These are phyloP conservation scores for Coemansia sp. DNA, from an alignment of 192 early-diverging fungal genomes.

Conservation along the genomic window DNA sequence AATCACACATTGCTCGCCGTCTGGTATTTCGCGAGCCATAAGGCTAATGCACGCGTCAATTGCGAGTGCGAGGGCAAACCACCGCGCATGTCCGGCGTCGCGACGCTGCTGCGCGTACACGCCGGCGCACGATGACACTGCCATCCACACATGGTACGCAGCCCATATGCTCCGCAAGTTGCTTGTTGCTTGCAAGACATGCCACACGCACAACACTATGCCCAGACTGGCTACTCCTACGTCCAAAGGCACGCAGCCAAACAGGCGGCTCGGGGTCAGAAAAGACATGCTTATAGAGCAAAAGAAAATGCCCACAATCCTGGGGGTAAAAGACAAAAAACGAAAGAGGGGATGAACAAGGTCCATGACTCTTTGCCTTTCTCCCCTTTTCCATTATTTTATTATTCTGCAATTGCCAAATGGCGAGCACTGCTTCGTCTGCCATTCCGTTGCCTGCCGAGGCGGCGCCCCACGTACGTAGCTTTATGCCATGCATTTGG, in stretches of 20 bases:
- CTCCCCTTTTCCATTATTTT: slow-evolving; percentile 8
- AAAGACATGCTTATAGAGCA: neutral
- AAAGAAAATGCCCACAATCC: neutral
- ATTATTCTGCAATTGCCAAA: slow-evolving; percentile 9
- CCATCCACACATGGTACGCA: slow-evolving; percentile 42
- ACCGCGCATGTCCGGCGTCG: slow-evolving; percentile 38
- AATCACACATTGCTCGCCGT: slow-evolving; percentile 34
- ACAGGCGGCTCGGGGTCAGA: slow-evolving; percentile 7
- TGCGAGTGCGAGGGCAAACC: slow-evolving; percentile 40
- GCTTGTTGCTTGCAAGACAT: slow-evolving; percentile 13
- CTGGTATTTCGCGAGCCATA: slow-evolving; percentile 15
- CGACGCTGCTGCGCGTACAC: slow-evolving; percentile 42
- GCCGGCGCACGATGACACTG: slow-evolving; percentile 35
- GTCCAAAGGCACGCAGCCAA: slow-evolving; percentile 24
- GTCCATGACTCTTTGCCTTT: neutral
- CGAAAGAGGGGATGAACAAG: neutral
- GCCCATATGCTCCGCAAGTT: slow-evolving; percentile 30
- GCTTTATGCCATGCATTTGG: too few relatives aligned
- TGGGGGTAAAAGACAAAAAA: neutral
- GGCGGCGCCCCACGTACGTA: slow-evolving; percentile 30
- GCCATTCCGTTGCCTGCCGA: slow-evolving; percentile 37
- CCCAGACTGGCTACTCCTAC: slow-evolving; percentile 16
- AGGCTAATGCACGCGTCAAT: slow-evolving; percentile 26
- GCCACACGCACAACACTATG: slow-evolving; percentile 15
- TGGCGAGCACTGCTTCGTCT: slow-evolving; percentile 40